Base-by-base conservation (phyloP, 345 rosid genomes). In the Brassica napus region DNA sequence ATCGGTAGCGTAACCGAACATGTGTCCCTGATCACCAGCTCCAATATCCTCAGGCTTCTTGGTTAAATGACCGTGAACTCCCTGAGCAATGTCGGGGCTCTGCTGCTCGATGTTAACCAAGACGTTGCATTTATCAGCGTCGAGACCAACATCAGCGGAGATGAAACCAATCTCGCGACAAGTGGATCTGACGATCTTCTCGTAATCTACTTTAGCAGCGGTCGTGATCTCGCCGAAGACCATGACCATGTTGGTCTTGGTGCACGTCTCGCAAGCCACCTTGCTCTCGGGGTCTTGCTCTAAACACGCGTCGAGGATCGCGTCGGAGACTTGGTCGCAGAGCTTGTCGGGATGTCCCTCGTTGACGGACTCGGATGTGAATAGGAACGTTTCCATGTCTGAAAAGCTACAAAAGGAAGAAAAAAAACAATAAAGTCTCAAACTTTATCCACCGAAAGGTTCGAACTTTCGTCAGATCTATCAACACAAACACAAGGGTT, bases 331-430 rank as follows among this genome's bases (percentile, higher is more conserved):
- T 64, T 91, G 97, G 73, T 91, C 96, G 23, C 96, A 91, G 32
- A 91, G 88, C 87, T 91, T 91, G 87, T 89, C 93, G 0, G 96
- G 96, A 73, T 91, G 96, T n/a, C 96, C 96, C 57, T 91, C 96
- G 47, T 91, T 91, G 76, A 91, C 96, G 8, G 96, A 89, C 65
- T 91, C 96, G 23, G 96, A 91, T 64, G 96, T 91, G 85, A 89
- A 91, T 26, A 91, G 87, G 78, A 91, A 91, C 73, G 91, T 89
- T n/a, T 91, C 91, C 96, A 91, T 91, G 54, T 71, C 85, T 83
- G n/a, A 35, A 35, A 35, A 35, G 47, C 47, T 39, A 39, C 47
- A 9, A 39, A 39, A 18, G 21, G 21, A 18, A 18, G 21, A 39
- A 39, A 9, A 39, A 6, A 32, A 47, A 47, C 55, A 12, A 52